Base-by-base conservation (phyloP, 2,329 filamentous ascomycete species). In the Diaporthe caulivora region DNA sequence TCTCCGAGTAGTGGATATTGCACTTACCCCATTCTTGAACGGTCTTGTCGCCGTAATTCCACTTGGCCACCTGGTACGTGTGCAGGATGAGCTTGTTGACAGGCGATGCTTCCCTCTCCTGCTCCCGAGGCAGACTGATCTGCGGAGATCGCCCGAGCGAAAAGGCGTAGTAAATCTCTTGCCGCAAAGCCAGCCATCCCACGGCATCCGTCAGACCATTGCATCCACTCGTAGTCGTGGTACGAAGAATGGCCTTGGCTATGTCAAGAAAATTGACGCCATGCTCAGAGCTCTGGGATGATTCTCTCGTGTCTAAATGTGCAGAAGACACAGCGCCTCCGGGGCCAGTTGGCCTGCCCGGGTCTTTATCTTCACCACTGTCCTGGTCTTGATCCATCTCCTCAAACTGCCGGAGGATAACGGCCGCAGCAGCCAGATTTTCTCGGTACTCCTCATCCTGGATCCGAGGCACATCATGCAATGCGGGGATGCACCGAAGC, bases 31-130 rank as follows among this genome's bases (percentile, higher is more conserved):
- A 65, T 65, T 65, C 60, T 49, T 49, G 60, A 11, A 11, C 21
- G 15, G 60, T 65, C 44, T 65, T 65, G 7, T 65, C 60, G 2
- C 60, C 60, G 21, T 49, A 49, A 2, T 49, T 65, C 60, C 60
- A 65, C 42, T 65, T 65, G 13, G 60, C 60, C 21, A 65, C 60
- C 42, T 65, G 60, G 26, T 65, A 49, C 11, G 60, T 49, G 34
- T 65, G 60, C 29, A 65, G 29, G 29, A 65, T 65, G 11, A 65
- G 4, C 21, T 31, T 65, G 44, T 65, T 65, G 11, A 49, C 60
- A 9, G 18, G 42, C 31, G 60, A 65, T 2, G 42, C 42, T 24
- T 34, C 11, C 42, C 42, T 37, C 60, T 65, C 42, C 29, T 65
- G 60, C 29, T 49, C 60, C 26, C 1, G 26, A 18, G 60, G 60